These are phyloP conservation scores for Oehlia diaphana DNA, from an alignment of 192 early-diverging fungal genomes.

Conservation along the genomic window DNA sequence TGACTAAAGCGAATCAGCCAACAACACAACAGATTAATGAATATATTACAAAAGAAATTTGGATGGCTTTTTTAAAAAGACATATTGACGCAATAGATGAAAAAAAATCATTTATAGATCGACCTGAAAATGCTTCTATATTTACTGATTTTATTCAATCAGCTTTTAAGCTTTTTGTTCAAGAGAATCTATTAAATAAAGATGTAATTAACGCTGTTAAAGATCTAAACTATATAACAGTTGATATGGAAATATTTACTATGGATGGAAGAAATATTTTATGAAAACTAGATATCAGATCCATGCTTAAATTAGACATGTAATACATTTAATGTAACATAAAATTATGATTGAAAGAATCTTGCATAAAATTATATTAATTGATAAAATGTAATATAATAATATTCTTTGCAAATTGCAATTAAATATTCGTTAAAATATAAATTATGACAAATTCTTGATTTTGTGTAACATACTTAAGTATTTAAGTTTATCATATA, in stretches of 20 bases:
- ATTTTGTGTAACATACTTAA: too few relatives aligned
- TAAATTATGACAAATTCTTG: too few relatives aligned
- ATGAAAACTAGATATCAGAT: neutral
- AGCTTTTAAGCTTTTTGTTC: neutral
- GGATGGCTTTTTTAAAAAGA: neutral
- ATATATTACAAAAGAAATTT: neutral
- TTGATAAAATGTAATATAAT: too few relatives aligned
- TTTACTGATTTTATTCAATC: neutral
- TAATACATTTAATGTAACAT: too few relatives aligned
- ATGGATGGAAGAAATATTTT: neutral
- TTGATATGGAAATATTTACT: neutral
- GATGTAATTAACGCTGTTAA: neutral
- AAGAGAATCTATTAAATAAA: slow-evolving; percentile 1
- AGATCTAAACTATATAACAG: neutral
- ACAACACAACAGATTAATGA: neutral
- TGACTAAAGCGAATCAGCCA: neutral
- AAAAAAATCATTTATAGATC: neutral
- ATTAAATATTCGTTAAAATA: too few relatives aligned
- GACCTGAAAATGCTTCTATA: neutral
- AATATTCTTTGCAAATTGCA: too few relatives aligned
- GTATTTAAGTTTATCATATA: too few relatives aligned
- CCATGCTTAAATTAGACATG: neutral
- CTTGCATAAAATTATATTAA: too few relatives aligned
- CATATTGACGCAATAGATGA: neutral
- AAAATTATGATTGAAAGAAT: too few relatives aligned